Base-by-base conservation (phyloP, 2,329 filamentous ascomycete species). In the Trichoderma gracile region DNA sequence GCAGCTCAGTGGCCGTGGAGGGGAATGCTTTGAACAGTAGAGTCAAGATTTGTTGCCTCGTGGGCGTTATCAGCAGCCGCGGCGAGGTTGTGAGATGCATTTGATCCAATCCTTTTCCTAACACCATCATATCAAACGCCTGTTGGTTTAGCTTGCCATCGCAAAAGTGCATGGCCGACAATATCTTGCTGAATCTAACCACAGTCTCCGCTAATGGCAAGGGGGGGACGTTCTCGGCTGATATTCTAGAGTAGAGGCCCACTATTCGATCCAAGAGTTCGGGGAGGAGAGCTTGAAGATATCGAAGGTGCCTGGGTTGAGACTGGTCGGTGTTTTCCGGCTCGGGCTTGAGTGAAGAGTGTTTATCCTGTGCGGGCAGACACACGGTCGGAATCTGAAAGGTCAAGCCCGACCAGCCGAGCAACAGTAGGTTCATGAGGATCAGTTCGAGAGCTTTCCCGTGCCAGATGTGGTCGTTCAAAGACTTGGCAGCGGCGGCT, bases 401-500 rank as follows among this genome's bases (percentile, higher is more conserved):
- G 72, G 95, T 90, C 71, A 94, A 82, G 4, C 89, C 90, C 42
- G 89, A 86, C 91, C 93, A 97, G 33, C 88, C 90, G 67, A 96
- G 86, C 71, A 98, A 85, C 46, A 98, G 73, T 69, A 98, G 83
- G 72, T 90, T 92, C 27, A 96, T 83, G 53, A 95, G 80, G 66
- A 96, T 91, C 30, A 93, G 87, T 74, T 99, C 96, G 21, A 99
- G 81, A 1, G 92, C 93, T 77, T 98, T 98, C 19, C 91, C 95
- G 78, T 97, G 92, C 94, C 95, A 99, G n/a, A 98, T 76, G 76
- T 97, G 92, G 76, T 99, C 95, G 71, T 92, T 93, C 65, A 91
- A 85, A 43, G 87, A 88, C 70, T 92, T 89, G 17, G 92, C 89
- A 69, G 89, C 86, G 10, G 85, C 85, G 2, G 91, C 93, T 61